phyloP scores from a whole-genome alignment of 345 rosid genomes.

The Arabidopsis suecica region DNA sequence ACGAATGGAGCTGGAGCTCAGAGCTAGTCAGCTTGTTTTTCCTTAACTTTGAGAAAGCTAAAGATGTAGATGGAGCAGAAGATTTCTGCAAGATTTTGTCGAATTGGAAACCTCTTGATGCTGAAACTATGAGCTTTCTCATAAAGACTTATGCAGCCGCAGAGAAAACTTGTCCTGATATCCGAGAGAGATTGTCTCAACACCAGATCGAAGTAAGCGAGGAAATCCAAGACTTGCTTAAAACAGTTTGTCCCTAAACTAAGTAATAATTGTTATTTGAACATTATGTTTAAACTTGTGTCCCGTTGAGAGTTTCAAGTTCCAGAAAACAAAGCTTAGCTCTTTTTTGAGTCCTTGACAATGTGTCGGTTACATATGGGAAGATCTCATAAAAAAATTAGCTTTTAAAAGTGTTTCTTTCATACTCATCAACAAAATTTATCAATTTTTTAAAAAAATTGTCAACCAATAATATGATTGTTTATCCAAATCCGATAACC shows the following conservation, averaged over 20 bases:
- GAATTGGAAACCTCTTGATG: constrained; percentile 45
- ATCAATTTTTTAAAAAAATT: not conserved
- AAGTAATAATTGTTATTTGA: not conserved
- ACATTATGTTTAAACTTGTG: not conserved
- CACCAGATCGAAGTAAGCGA: constrained; percentile 53
- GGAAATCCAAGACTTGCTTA: constrained; percentile 63
- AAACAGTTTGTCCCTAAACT: constrained; percentile 48
- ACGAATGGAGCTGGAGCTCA: constrained; percentile 53
- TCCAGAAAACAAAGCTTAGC: not conserved
- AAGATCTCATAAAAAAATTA: not conserved
- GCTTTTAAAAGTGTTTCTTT: not conserved
- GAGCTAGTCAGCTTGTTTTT: constrained; percentile 51
- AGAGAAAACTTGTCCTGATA: constrained; percentile 61
- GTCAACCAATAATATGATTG: constrained; percentile 28
- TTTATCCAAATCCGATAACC: constrained; percentile 27
- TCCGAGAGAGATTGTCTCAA: constrained; percentile 55
- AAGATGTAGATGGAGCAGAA: constrained; percentile 70
- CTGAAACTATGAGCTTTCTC: constrained; percentile 46
- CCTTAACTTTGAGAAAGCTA: constrained; percentile 50
- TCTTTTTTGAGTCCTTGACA: not conserved
- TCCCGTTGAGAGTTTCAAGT: constrained; percentile 1
- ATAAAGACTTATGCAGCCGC: constrained; percentile 64
- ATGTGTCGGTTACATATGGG: not conserved
- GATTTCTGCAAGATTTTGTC: constrained; percentile 55
- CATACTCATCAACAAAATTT: not conserved